These are phyloP conservation scores for Bothriochloa decipiens DNA, from an alignment of 176 grass and related monocot species.

Conservation along the genomic window DNA sequence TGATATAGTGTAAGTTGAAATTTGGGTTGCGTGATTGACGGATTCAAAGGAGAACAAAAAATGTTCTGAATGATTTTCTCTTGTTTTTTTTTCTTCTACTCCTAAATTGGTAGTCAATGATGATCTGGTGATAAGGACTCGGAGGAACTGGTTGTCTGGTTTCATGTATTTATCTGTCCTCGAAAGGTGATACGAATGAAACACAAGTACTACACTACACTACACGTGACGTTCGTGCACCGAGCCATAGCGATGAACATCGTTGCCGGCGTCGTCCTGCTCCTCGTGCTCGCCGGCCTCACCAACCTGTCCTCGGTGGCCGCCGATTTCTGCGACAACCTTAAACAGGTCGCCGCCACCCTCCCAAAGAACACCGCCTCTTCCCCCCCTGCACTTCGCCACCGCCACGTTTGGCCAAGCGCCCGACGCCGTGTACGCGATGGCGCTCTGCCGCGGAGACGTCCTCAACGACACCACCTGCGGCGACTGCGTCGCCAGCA, in stretches of 20 bases:
- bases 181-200: neutral
- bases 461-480: neutral
- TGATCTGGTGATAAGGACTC: neutral
- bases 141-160: neutral
- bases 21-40: neutral
- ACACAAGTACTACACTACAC: neutral
- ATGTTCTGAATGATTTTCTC: neutral
- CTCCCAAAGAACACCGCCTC: conserved; percentile 24
- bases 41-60: neutral
- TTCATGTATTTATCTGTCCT: neutral
- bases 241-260: neutral
- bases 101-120: neutral
- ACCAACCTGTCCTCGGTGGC: neutral
- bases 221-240: neutral
- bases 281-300: neutral
- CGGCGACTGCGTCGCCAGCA: neutral
- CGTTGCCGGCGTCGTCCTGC: neutral
- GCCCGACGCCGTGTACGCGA: conserved; percentile 17
- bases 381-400: conserved; percentile 26
- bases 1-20: neutral
- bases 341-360: neutral
- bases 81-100: neutral
- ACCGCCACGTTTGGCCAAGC: conserved; percentile 1
- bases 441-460: conserved; percentile 54
- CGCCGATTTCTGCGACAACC: conserved; percentile 36